Evolutionary conservation across 441 rosid genomes (phyloP).

Genomic region (Erodium trifolium): DNA sequence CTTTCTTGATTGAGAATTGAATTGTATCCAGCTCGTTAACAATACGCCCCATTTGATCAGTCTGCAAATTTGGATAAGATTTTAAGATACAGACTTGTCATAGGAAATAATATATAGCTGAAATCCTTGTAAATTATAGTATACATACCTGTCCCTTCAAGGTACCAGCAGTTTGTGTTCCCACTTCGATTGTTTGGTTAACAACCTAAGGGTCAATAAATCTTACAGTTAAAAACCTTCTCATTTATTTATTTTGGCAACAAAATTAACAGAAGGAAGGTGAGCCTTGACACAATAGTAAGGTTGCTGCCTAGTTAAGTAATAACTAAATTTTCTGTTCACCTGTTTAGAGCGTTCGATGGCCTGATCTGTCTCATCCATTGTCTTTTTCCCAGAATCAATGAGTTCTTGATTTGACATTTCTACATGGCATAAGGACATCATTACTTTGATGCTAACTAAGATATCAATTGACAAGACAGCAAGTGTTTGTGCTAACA

Average conservation of each 20-base stretch:
- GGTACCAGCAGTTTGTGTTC: slow-evolving; percentile 84
- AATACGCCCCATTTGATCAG: slow-evolving; percentile 98
- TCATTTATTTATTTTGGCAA: not conserved
- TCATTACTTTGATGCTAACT: not conserved
- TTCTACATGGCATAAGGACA: slow-evolving; percentile 32
- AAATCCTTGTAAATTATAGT: slow-evolving; percentile 7
- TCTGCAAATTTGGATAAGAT: slow-evolving; percentile 36
- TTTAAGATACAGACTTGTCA: not conserved
- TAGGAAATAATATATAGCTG: not conserved
- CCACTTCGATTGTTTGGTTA: slow-evolving; percentile 89
- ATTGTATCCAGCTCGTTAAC: slow-evolving; percentile 95
- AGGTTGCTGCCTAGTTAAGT: not conserved
- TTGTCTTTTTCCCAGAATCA: slow-evolving; percentile 64
- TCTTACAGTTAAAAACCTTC: not conserved
- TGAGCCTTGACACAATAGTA: not conserved
- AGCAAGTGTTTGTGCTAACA: not conserved
- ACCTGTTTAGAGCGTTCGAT: slow-evolving; percentile 92
- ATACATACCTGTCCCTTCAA: slow-evolving; percentile 84
- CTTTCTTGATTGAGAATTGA: slow-evolving; percentile 94
- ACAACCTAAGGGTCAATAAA: slow-evolving; percentile 51
- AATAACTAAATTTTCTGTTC: slow-evolving; percentile 16
- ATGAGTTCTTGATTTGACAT: slow-evolving; percentile 94
- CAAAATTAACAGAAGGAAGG: not conserved
- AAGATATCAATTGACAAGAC: not conserved
- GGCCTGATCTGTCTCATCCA: slow-evolving; percentile 97